A percentile compares a stretch with the other conserved stretches of the same genome.
Conservation (phyloP, 2,329 filamentous ascomycete species). For the Dryadomyces quercivorus region DNA sequence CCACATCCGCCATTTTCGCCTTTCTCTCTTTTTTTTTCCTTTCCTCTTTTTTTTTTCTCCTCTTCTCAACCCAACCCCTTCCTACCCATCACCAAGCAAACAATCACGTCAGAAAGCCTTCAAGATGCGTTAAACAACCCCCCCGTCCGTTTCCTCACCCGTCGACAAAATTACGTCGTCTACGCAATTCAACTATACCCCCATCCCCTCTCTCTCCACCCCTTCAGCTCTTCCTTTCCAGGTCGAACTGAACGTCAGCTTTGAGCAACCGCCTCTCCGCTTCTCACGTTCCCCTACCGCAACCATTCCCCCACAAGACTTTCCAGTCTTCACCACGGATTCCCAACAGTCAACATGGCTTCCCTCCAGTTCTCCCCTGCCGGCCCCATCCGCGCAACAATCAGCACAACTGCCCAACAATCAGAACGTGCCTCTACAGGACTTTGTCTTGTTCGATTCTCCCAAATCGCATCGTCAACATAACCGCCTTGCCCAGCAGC, state of each 20-base stretch:
- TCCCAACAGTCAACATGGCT: slow-evolving; percentile 64
- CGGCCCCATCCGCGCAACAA: slow-evolving; percentile 48
- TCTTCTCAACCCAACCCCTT: slow-evolving; percentile 22
- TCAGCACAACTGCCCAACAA: slow-evolving; percentile 36
- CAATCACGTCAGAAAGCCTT: slow-evolving; percentile 17
- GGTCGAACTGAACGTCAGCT: slow-evolving; percentile 58
- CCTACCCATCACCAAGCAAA: slow-evolving; percentile 8
- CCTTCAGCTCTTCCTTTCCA: slow-evolving; percentile 38
- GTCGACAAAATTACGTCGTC: slow-evolving; percentile 42
- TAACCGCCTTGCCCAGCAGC: slow-evolving; percentile 29
- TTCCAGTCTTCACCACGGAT: slow-evolving; percentile 74
- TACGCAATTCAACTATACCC: slow-evolving; percentile 21
- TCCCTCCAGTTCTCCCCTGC: slow-evolving; percentile 56
- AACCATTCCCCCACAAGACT: slow-evolving; percentile 54
- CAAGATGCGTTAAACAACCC: slow-evolving; percentile 48
- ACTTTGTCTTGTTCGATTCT: slow-evolving; percentile 68
- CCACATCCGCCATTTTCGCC: slow-evolving; percentile 13
- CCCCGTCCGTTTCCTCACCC: slow-evolving; percentile 22
- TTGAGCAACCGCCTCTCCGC: slow-evolving; percentile 45
- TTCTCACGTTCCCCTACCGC: slow-evolving; percentile 41
- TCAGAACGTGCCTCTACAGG: slow-evolving; percentile 40
- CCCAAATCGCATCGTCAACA: slow-evolving; percentile 27
- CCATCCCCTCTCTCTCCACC: slow-evolving; percentile 30
- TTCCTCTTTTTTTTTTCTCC: slow-evolving; percentile 20
- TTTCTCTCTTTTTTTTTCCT: slow-evolving; percentile 8